Percentiles rank a stretch among this genome's conserved stretches.
Conservation (phyloP, 108 stramenopile species). For the Cyclotella distinguenda region DNA sequence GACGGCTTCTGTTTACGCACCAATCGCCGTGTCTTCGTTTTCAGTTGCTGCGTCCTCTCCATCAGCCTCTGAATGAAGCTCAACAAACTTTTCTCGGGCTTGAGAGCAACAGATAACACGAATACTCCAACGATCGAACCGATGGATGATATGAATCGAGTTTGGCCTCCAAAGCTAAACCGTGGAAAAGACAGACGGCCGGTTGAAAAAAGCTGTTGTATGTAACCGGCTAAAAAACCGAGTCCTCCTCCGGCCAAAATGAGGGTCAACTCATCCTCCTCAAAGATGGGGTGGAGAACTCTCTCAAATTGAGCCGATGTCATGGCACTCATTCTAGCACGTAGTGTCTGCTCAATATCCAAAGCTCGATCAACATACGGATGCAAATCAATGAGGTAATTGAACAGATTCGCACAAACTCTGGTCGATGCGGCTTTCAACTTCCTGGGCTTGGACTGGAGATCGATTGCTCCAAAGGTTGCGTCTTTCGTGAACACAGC, state of each 20-base stretch:
- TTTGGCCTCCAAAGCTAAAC: slow-evolving; percentile 27
- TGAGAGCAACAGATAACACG: slow-evolving; percentile 33
- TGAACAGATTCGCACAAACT: slow-evolving; percentile 34
- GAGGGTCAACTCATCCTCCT: slow-evolving; percentile 81
- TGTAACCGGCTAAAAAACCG: slow-evolving; percentile 64
- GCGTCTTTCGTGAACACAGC: slow-evolving; percentile 30
- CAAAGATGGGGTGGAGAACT: slow-evolving; percentile 79
- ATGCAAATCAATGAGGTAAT: slow-evolving; percentile 48
- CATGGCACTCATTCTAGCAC: slow-evolving; percentile 58
- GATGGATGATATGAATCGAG: slow-evolving; percentile 26
- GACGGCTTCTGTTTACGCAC: slow-evolving; percentile 5
- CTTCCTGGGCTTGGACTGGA: slow-evolving; percentile 33
- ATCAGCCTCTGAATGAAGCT: slow-evolving; percentile 33
- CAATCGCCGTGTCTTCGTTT: slow-evolving; percentile 28
- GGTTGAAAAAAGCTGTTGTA: slow-evolving; percentile 53
- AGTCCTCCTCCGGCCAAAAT: slow-evolving; percentile 74
- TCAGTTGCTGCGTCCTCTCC: slow-evolving; percentile 35
- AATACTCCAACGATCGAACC: slow-evolving; percentile 33
- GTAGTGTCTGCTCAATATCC: slow-evolving; percentile 62
- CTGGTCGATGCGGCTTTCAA: slow-evolving; percentile 45
- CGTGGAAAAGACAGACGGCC: slow-evolving; percentile 34
- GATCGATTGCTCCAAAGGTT: slow-evolving; percentile 34
- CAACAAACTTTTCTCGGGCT: slow-evolving; percentile 34
- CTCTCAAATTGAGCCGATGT: slow-evolving; percentile 66
- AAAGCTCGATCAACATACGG: slow-evolving; percentile 60